Conservation (phyloP, 2,329 filamentous ascomycete genomes). For the Beauveria brongniartii region DNA sequence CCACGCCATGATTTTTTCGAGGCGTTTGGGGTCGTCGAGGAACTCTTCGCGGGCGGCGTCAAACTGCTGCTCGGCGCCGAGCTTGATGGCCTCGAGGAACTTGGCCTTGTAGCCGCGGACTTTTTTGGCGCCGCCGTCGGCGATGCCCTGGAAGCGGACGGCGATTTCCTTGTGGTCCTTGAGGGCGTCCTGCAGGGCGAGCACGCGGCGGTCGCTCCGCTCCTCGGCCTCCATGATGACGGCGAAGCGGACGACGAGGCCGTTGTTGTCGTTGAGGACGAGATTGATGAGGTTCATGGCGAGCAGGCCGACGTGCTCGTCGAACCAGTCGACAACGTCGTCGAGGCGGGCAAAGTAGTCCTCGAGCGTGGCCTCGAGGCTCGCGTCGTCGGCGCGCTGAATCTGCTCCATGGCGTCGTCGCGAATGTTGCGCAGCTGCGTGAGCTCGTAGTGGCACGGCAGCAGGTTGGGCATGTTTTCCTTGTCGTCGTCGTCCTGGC, state of each 20-base stretch:
- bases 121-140: constrained; percentile 83
- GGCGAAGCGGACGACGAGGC: constrained; percentile 83
- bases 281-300: constrained; percentile 86
- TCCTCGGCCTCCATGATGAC: constrained; percentile 93
- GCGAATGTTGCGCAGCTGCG: constrained; percentile 82
- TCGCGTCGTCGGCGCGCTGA: constrained; percentile 61
- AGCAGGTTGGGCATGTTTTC: constrained; percentile 91
- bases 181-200: constrained; percentile 87
- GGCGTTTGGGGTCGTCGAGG: constrained; percentile 68
- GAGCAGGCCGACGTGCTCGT: constrained; percentile 83
- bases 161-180: constrained; percentile 95
- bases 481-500: constrained; percentile 73
- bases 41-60: constrained; percentile 65
- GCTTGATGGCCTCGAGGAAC: constrained; percentile 72
- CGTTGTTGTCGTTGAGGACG: constrained; percentile 77
- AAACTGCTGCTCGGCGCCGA: constrained; percentile 67
- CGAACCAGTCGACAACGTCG: constrained; percentile 85
- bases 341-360: constrained; percentile 87
- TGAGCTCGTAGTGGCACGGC: constrained; percentile 84
- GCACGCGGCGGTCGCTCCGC: constrained; percentile 86
- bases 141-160: constrained; percentile 88
- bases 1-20: constrained; percentile 89
- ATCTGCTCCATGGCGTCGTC: constrained; percentile 98
- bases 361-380: constrained; percentile 72
- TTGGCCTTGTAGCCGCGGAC: constrained; percentile 95